phyloP scores from a whole-genome alignment of 805 yeast species.

The Debaryomyces prosopidis region DNA sequence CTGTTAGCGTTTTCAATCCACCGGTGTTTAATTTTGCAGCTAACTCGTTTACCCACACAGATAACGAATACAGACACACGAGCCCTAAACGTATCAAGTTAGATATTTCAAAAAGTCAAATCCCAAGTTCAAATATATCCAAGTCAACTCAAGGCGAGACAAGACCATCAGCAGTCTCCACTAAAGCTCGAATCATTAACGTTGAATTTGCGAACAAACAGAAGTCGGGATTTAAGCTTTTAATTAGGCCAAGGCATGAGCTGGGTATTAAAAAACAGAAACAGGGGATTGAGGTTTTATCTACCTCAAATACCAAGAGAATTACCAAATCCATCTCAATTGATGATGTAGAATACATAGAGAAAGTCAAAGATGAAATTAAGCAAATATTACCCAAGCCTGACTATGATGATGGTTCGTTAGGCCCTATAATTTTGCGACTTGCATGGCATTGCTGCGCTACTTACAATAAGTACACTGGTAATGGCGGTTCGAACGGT shows the following conservation, averaged over 20 bases:
- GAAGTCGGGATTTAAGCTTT: constrained; percentile 5
- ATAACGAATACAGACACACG: neutral
- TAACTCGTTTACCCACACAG: neutral
- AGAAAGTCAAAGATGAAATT: constrained; percentile 35
- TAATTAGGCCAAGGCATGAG: constrained; percentile 6
- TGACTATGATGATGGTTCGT: constrained; percentile 63
- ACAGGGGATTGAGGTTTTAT: neutral
- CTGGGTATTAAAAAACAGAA: neutral
- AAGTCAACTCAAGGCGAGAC: neutral
- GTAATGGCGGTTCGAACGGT: constrained; percentile 67
- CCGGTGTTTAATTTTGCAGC: neutral
- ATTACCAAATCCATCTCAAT: constrained; percentile 11
- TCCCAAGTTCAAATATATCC: neutral
- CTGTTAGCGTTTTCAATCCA: neutral
- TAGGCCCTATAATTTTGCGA: constrained; percentile 77
- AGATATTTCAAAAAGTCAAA: neutral
- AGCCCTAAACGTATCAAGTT: constrained; percentile 1
- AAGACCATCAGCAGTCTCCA: neutral
- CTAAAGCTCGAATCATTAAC: constrained; percentile 2
- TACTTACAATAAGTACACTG: constrained; percentile 61
- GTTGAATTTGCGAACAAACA: constrained; percentile 9
- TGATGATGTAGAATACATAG: constrained; percentile 10
- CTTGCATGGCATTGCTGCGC: constrained; percentile 88
- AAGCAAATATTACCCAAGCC: constrained; percentile 27
- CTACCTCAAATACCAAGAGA: neutral